Evolutionary conservation across 495 filamentous ascomycete species (phyloP), one percentile per base, ranked within the genome.

Genomic region (Hyphodiscus hymeniophilus): DNA sequence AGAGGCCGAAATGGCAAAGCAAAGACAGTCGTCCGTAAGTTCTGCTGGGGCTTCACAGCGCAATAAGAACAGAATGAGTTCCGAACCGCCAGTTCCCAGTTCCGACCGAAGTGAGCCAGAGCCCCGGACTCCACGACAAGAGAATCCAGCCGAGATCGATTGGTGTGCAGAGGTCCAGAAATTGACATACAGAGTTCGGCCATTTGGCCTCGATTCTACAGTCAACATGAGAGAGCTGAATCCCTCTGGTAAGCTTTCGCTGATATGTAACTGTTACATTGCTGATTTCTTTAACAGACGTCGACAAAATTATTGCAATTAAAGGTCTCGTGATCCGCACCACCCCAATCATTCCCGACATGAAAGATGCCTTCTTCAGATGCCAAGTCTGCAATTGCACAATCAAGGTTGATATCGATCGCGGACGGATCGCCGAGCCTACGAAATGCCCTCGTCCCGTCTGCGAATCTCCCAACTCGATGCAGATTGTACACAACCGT

Each of bases 401-500:
- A 5, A 78, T 94, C 28, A 85, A 84, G 52, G 87, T 96, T 38
- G 82, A 87, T 40, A 82, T 99, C 57, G 92, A 99, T 61, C 83
- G 92, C 60, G 92, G 92, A 57, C 89, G 89, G 66, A 99, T 99
- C 52, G 82, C 87, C 38, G 92, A 99, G 63, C 92, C 92, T 5
- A 95, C 90, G 3, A 71, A 79, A 54, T 99, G 92, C 57, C 89
- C 91, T 8, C 82, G 94, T 16, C 70, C 75, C n/a, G 77, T 82
- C 36, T 99, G 92, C 67, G 76, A 80, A 36, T 79, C 82, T 36
- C 81, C 80, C 51, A 97, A 99, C 62, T 92, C 89, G 20, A 97
- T 99, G 94, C 88, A 96, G 60, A 89, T 99, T 50, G 73, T 96
- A 11, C 92, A 99, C 72, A 97, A 99, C 65, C 86, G 92, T 45